Conservation (phyloP, 1,139 yeast species). For the Arxiozyma slooffiae region DNA sequence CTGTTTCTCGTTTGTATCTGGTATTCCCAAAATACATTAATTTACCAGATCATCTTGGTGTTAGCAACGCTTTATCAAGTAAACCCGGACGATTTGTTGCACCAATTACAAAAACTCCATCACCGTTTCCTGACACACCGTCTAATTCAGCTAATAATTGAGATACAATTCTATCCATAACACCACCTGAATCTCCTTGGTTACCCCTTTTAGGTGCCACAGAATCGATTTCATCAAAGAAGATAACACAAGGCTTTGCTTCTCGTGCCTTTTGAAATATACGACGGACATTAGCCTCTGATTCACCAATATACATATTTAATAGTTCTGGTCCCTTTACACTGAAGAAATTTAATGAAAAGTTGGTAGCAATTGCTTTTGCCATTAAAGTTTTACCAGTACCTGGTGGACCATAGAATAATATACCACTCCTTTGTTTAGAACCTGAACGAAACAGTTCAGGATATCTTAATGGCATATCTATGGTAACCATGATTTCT, state of each 20-base stretch:
- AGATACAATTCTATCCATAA: slow-evolving; percentile 95
- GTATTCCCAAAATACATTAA: slow-evolving; percentile 86
- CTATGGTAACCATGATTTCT: slow-evolving; percentile 90
- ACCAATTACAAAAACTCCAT: slow-evolving; percentile 94
- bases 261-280: slow-evolving; percentile 92
- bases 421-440: slow-evolving; percentile 85
- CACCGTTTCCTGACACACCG: slow-evolving; percentile 84
- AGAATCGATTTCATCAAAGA: slow-evolving; percentile 93
- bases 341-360: slow-evolving; percentile 84
- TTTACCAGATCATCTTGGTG: slow-evolving; percentile 96
- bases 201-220: slow-evolving; percentile 97
- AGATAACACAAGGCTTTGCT: slow-evolving; percentile 94
- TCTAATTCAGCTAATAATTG: slow-evolving; percentile 89
- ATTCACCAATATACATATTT: slow-evolving; percentile 97
- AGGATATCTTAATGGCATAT: slow-evolving; percentile 89
- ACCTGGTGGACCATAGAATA: slow-evolving; percentile 97
- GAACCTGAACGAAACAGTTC: slow-evolving; percentile 79
- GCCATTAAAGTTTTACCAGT: slow-evolving; percentile 93
- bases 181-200: slow-evolving; percentile 98
- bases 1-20: slow-evolving; percentile 87
- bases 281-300: slow-evolving; percentile 91
- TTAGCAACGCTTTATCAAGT: slow-evolving; percentile 80
- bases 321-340: slow-evolving; percentile 93
- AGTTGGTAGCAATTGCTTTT: slow-evolving; percentile 92
- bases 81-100: slow-evolving; percentile 95